Evolutionary conservation across 768 basidiomycete species (phyloP).

Genomic region (Sarcodon sp.): DNA sequence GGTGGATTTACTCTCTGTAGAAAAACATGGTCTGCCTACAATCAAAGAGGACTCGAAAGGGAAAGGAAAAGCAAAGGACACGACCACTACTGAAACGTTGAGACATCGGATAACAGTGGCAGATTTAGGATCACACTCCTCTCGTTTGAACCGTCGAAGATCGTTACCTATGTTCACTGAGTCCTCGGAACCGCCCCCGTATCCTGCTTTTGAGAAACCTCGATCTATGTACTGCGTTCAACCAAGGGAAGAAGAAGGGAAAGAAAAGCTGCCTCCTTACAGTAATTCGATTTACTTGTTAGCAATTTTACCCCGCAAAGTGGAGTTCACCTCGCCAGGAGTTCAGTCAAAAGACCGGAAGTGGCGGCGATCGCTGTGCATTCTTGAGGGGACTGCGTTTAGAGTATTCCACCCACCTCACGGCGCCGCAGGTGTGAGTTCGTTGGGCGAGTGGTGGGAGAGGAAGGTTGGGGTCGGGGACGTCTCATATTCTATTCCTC

Average conservation of each 20-base stretch:
- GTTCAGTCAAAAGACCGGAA: conserved; percentile 83
- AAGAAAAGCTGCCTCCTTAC: conserved; percentile 70
- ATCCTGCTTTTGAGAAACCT: conserved; percentile 23
- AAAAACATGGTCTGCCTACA: conserved; percentile 1
- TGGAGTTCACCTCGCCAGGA: conserved; percentile 84
- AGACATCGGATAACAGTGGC: not conserved
- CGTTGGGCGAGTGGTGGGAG: conserved; percentile 71
- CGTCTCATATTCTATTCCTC: conserved; percentile 15
- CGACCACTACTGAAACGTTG: not conserved
- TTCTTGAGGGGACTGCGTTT: conserved; percentile 87
- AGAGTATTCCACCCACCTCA: conserved; percentile 52
- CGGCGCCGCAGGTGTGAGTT: conserved; percentile 30
- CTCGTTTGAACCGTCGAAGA: conserved; percentile 25
- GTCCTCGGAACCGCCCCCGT: conserved; percentile 52
- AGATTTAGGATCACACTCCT: conserved; percentile 1
- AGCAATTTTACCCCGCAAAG: conserved; percentile 77
- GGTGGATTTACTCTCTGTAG: conserved; percentile 33
- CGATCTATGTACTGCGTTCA: conserved; percentile 11
- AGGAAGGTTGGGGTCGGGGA: conserved; percentile 64
- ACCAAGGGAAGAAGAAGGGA: conserved; percentile 73
- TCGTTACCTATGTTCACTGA: conserved; percentile 63
- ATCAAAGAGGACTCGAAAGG: conserved; percentile 2
- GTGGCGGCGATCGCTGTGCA: conserved; percentile 82
- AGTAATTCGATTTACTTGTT: conserved; percentile 72
- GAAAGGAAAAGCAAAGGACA: conserved; percentile 2